These are phyloP conservation scores for Aspergillus viridinutans DNA, from an alignment of 2,329 filamentous ascomycete species.

Conservation along the genomic window DNA sequence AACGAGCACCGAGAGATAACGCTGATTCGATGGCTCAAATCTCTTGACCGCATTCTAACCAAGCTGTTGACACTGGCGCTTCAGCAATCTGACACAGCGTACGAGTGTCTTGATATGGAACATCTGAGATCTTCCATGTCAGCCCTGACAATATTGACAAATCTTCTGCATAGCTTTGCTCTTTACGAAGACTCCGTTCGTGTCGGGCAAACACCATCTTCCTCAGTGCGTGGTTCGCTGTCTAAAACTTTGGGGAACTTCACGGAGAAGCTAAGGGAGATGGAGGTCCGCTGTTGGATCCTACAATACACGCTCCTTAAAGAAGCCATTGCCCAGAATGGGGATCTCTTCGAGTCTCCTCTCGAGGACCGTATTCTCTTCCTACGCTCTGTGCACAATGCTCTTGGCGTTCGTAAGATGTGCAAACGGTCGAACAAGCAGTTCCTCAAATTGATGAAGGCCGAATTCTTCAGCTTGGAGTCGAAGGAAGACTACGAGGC, in stretches of 20 bases:
- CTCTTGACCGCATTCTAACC: conserved; percentile 70
- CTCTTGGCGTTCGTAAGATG: conserved; percentile 75
- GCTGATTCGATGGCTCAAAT: conserved; percentile 72
- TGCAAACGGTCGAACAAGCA: conserved; percentile 83
- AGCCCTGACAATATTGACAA: conserved; percentile 66
- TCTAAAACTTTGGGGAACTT: conserved; percentile 44
- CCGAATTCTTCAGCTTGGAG: conserved; percentile 73
- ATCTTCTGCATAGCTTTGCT: conserved; percentile 72
- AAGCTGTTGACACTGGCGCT: conserved; percentile 66
- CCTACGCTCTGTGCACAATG: conserved; percentile 75
- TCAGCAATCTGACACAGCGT: conserved; percentile 60
- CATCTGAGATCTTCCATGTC: conserved; percentile 71
- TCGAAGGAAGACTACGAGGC: conserved; percentile 78
- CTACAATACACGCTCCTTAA: conserved; percentile 77
- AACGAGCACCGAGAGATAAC: conserved; percentile 63
- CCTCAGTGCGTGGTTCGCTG: conserved; percentile 50
- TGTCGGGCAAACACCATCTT: conserved; percentile 64
- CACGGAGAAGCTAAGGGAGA: conserved; percentile 72
- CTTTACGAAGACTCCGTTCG: conserved; percentile 83
- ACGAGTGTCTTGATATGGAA: conserved; percentile 78
- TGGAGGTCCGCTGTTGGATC: conserved; percentile 84
- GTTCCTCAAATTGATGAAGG: conserved; percentile 83
- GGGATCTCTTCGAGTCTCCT: conserved; percentile 59
- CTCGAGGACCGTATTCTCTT: conserved; percentile 74
- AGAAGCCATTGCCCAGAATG: conserved; percentile 66